Evolutionary conservation across 169 alveolate genomes (phyloP).

Genomic region (Plasmodium yoelii): DNA sequence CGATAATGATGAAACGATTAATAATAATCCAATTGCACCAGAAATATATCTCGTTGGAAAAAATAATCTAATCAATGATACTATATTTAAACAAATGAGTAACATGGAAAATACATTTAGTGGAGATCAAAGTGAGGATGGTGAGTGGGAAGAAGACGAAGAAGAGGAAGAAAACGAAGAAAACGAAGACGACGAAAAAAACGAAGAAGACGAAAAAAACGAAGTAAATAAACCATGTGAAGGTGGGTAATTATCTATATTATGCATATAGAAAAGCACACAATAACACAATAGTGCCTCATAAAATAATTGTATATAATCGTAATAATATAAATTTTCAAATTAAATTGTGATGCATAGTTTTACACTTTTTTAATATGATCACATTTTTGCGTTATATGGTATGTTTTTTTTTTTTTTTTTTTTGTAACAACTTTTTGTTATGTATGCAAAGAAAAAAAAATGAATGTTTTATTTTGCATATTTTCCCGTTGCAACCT

Average conservation of each 20-base stretch:
- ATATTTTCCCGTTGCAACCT: too few species aligned
- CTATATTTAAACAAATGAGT: conserved; percentile 51
- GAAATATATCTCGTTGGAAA: conserved; percentile 46
- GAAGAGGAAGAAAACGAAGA: conserved; percentile 2
- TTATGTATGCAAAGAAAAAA: too few species aligned
- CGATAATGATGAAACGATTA: not conserved
- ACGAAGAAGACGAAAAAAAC: too few species aligned
- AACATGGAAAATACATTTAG: conserved; percentile 50
- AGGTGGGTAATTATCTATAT: not conserved
- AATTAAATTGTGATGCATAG: too few species aligned
- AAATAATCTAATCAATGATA: conserved; percentile 23
- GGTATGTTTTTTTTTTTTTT: too few species aligned
- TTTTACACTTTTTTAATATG: too few species aligned
- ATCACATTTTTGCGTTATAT: too few species aligned
- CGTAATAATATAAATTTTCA: too few species aligned
- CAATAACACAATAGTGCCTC: not conserved
- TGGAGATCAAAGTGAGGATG: conserved; percentile 7
- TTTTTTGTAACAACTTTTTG: too few species aligned
- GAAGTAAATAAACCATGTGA: not conserved
- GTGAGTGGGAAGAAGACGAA: conserved; percentile 7
- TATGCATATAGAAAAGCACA: not conserved
- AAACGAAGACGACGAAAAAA: not conserved
- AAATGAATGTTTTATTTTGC: too few species aligned
- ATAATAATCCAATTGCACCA: conserved; percentile 31
- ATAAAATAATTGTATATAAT: not conserved